Conservation (phyloP, 2,329 filamentous ascomycete genomes). For the Colletotrichum sp. region DNA sequence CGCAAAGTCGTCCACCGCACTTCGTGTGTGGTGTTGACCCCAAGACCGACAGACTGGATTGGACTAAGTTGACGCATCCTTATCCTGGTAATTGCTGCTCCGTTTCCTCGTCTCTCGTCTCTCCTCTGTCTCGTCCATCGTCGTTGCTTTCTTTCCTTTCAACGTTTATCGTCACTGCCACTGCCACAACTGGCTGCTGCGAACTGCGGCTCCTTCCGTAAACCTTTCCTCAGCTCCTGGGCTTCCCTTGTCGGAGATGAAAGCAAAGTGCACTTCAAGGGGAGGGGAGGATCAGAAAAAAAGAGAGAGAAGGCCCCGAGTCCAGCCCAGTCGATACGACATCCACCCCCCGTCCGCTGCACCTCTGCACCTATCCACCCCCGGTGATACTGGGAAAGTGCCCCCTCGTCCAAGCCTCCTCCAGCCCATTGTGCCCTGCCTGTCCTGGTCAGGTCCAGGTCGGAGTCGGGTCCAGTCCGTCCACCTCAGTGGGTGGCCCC, state of each 20-base stretch:
- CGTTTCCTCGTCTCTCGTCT: background rate
- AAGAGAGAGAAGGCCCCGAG: background rate
- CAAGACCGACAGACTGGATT: conserved; percentile 10
- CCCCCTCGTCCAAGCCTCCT: background rate
- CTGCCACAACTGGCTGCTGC: background rate
- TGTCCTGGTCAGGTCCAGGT: background rate
- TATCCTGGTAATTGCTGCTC: conserved; percentile 9
- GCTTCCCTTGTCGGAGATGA: background rate
- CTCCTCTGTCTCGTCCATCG: background rate
- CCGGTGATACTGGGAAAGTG: background rate
- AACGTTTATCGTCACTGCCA: background rate
- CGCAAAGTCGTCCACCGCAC: conserved; percentile 7
- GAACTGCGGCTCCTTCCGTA: background rate
- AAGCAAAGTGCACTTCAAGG: background rate
- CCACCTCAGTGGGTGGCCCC: background rate
- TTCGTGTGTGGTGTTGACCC: conserved; percentile 16
- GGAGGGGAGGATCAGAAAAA: background rate
- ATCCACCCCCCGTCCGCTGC: background rate
- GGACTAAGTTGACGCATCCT: background rate
- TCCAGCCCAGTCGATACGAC: background rate
- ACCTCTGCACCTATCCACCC: background rate
- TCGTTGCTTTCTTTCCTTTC: background rate
- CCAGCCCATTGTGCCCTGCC: background rate
- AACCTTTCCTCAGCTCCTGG: background rate
- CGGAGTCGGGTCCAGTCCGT: background rate